These are phyloP conservation scores for Aspergillus fumigatus DNA, from an alignment of 2,329 filamentous ascomycete genomes.

Conservation along the genomic window DNA sequence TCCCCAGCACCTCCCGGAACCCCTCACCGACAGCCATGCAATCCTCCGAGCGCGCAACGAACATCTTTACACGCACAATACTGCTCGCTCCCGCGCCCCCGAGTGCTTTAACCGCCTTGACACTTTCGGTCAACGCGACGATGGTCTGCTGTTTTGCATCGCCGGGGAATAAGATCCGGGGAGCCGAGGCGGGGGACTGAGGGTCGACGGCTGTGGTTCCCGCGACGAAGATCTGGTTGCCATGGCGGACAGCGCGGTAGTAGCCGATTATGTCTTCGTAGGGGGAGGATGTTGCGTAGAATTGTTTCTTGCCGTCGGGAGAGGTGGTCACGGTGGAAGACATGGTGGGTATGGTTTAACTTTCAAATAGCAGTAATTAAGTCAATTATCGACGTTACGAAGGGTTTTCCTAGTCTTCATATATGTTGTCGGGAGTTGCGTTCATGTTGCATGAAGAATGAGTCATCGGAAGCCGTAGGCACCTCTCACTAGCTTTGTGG, in stretches of 20 bases:
- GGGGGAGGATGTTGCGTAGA: constrained; percentile 32
- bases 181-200: constrained; percentile 20
- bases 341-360: neutral
- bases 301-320: constrained; percentile 13
- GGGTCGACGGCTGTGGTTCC: constrained; percentile 38
- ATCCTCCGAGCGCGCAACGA: constrained; percentile 28
- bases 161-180: constrained; percentile 27
- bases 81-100: constrained; percentile 28
- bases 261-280: constrained; percentile 35
- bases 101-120: constrained; percentile 30
- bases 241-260: constrained; percentile 35
- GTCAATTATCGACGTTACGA: neutral
- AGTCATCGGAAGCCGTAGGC: neutral
- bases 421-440: neutral
- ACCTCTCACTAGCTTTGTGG: neutral
- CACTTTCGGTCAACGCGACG: constrained; percentile 20
- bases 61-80: constrained; percentile 35
- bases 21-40: constrained; percentile 25
- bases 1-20: constrained; percentile 27
- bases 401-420: neutral
- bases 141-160: constrained; percentile 30
- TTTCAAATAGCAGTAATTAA: neutral
- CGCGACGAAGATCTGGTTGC: constrained; percentile 33
- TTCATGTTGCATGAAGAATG: neutral
- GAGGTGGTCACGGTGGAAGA: neutral